These are phyloP conservation scores for Alternaria sp. DNA, from an alignment of 2,329 filamentous ascomycete genomes.

Conservation along the genomic window DNA sequence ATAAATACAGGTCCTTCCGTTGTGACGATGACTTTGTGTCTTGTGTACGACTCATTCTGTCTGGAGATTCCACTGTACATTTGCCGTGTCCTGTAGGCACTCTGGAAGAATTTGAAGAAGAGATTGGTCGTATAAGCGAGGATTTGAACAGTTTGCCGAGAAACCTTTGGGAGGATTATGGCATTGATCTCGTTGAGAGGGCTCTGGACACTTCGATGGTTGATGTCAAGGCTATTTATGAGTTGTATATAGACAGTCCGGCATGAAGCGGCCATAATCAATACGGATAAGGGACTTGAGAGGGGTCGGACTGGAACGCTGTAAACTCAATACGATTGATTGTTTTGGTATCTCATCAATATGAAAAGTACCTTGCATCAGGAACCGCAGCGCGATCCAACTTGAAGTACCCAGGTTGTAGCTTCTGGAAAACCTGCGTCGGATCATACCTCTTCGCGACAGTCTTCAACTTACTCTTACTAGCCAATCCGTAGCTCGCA, in stretches of 20 bases:
- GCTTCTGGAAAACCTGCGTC: constrained; percentile 49
- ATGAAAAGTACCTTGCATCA: constrained; percentile 5
- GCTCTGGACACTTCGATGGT: not conserved
- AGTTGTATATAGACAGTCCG: not conserved
- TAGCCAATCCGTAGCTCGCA: constrained; percentile 50
- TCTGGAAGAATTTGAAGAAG: not conserved
- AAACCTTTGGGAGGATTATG: not conserved
- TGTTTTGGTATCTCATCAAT: not conserved
- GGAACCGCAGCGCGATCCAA: constrained; percentile 29
- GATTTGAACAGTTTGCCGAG: not conserved
- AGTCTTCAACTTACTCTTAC: constrained; percentile 39
- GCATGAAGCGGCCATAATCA: not conserved
- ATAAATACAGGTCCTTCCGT: too few species aligned
- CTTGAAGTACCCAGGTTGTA: constrained; percentile 57
- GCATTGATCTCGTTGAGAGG: not conserved
- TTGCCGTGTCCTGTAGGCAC: not conserved
- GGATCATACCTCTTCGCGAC: constrained; percentile 54
- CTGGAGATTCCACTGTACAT: not conserved
- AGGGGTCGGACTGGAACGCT: not conserved
- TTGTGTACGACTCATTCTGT: not conserved
- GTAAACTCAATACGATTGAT: not conserved
- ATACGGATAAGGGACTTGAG: not conserved
- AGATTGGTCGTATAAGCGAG: not conserved
- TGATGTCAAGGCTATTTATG: not conserved
- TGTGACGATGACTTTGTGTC: not conserved